These are phyloP conservation scores for Barnettozyma sp. DNA, from an alignment of 805 yeast species.

Conservation along the genomic window DNA sequence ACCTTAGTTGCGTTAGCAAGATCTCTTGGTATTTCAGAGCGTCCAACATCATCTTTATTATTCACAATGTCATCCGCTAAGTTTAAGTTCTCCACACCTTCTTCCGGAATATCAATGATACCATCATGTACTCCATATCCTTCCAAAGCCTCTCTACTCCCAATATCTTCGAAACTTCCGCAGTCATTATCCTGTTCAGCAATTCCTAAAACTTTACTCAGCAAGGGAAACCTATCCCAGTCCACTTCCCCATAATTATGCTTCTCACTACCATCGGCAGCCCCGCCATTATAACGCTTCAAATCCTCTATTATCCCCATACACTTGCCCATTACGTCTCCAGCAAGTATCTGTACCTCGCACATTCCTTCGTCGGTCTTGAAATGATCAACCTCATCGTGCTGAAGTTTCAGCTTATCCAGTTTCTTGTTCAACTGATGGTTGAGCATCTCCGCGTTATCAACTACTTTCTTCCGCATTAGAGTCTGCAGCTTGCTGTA, in stretches of 20 bases:
- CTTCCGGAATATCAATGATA: no score
- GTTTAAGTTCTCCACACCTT: no score
- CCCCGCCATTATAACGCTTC: conserved; percentile 4
- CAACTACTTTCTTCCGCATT: conserved; percentile 3
- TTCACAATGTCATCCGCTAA: no score
- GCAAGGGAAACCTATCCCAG: conserved; percentile 4
- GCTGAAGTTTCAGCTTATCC: conserved; percentile 9
- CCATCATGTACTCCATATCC: no score
- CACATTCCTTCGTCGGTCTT: conserved; percentile 2
- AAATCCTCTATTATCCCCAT: conserved; percentile 10
- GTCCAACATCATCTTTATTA: conserved; percentile 1
- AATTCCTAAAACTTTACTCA: conserved; percentile 3
- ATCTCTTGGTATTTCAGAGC: no score
- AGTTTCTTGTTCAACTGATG: conserved; percentile 11
- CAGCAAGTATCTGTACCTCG: conserved; percentile 3
- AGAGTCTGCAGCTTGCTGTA: conserved; percentile 2
- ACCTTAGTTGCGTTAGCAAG: no score
- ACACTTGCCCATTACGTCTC: conserved; percentile 18
- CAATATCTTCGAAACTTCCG: conserved; percentile 6
- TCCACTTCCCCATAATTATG: conserved; percentile 4
- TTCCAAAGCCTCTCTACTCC: no score
- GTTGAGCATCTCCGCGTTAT: conserved; percentile 8
- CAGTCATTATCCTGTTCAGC: conserved; percentile 1
- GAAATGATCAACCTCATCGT: conserved; percentile 7
- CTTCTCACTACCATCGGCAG: not conserved